Percentiles rank a stretch among this genome's conserved stretches.
phyloP scores from a whole-genome alignment of 1,284 basidiomycete species.

The Austropuccinia psidii region DNA sequence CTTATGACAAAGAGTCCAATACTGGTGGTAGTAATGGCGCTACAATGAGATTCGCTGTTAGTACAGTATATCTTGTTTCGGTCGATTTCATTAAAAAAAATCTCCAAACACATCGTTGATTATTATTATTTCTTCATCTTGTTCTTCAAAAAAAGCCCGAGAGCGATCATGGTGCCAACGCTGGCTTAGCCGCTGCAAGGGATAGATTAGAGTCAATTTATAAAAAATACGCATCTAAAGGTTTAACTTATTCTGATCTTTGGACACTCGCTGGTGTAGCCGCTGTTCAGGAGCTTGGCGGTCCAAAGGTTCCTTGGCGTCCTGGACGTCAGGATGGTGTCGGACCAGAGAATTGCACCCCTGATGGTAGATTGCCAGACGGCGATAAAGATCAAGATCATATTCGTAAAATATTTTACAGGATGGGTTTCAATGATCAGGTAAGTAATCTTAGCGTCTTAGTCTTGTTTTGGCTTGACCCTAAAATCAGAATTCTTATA shows the following conservation, averaged over 20 bases:
- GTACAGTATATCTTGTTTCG: background rate
- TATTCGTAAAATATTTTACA: slow-evolving; percentile 59
- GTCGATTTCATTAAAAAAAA: background rate
- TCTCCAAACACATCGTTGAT: background rate
- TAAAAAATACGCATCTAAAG: slow-evolving; percentile 41
- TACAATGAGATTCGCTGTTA: slow-evolving; percentile 42
- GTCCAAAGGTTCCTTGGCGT: slow-evolving; percentile 46
- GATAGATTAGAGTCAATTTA: slow-evolving; percentile 41
- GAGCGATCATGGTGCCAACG: slow-evolving; percentile 42
- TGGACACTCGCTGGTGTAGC: slow-evolving; percentile 50
- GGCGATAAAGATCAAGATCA: slow-evolving; percentile 76
- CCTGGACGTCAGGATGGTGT: slow-evolving; percentile 48
- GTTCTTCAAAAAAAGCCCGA: slow-evolving; percentile 38
- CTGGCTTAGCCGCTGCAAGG: slow-evolving; percentile 38
- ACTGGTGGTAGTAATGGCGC: slow-evolving; percentile 43
- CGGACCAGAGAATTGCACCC: slow-evolving; percentile 55
- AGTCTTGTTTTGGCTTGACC: background rate
- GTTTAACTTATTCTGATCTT: slow-evolving; percentile 41
- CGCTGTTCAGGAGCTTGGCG: slow-evolving; percentile 60
- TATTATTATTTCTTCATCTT: background rate
- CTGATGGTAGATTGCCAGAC: slow-evolving; percentile 91
- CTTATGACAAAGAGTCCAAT: slow-evolving; percentile 38
- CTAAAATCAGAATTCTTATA: background rate
- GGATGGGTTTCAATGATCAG: slow-evolving; percentile 71
- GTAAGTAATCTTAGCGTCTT: slow-evolving; percentile 44